Base-by-base conservation (phyloP, 176 grass and related monocot species). In the Themeda triandra region DNA sequence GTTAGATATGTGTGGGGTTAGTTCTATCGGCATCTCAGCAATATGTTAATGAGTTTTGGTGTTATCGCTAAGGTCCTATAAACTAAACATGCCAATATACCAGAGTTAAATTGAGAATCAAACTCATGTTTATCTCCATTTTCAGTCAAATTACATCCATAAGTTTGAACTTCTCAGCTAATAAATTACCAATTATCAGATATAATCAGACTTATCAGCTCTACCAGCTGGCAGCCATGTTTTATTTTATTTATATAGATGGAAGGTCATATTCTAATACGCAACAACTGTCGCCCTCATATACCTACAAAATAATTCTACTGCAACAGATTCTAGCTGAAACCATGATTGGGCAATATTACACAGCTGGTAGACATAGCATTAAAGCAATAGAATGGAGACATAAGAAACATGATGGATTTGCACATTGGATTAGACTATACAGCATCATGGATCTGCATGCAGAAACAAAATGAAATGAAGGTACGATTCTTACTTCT, bases 401-500 rank as follows among this genome's bases (percentile, higher is more conserved):
- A 40, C 5, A 6, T 14, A 21, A 71, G 54, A 56, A 31, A 66
- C 13, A 31, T 45, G 21, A 66, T 39, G 1, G 45, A n/a, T 59
- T 59, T 11, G 4, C 30, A 51, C 1, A 80, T 69, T 69, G 48
- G 9, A 53, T 30, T 77, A 29, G 82, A 49, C 21, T 25, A 54
- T 76, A 39, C n/a, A 31, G 41, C 12, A 71, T 77, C n/a, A 18
- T 76, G 13, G 6, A 21, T 65, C 28, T 81, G 37, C 28, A 65
- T 35, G 27, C 36, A 35, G 11, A 63, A 66, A 86, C n/a, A 21
- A 66, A 82, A 82, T 59, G 44, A 82, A 71, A 37, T 36, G 51
- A 68, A 85, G 28, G 28, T 39, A 69, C 30, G 31, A 17, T 66
- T 68, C 85, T 82, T 93, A 95, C 96, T 86, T 90, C 86, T 68